Base-by-base conservation (phyloP, 2,329 filamentous ascomycete species). In the Neofusicoccum ribis region DNA sequence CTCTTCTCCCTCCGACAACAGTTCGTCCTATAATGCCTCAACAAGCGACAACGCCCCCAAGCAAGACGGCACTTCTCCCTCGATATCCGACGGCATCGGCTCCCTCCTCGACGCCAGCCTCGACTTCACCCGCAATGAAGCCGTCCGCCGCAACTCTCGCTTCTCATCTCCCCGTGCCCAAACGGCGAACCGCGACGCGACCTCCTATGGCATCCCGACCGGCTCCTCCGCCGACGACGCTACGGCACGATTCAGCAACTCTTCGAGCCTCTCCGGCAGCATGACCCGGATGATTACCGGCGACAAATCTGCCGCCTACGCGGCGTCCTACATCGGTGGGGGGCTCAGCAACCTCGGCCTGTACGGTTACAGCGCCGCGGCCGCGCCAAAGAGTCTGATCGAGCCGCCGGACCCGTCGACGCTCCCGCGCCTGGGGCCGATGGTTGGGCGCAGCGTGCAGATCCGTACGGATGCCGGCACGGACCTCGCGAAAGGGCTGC, bases 401-500 rank as follows among this genome's bases (percentile, higher is more conserved):
- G 52, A 39, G 63, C 63, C 63, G 34, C 63, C 63, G 20, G 46
- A 61, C 17, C 39, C 54, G 31, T 41, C 49, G 15, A 70, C 71
- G 5, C 68, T 77, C 31, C 49, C 64, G 51, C 72, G 72, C 27
- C 68, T 78, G 27, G 70, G 72, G 12, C 71, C 75, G 5, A 70
- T 65, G 14, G 65, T 74, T 5, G 78, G 78, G n/a, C 69, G 76
- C 58, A 76, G 72, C 6, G 67, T 79, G 11, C 63, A 69, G 8
- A 72, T 80, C 54, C 34, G 43, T n/a, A 8, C 37, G 9, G 34
- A 54, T n/a, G n/a, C 41, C 14, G 41, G 41, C 4, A n/a, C 46
- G 34, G 64, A 64, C 52, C 36, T 84, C n/a, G 82, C 79, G 4
- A 69, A 78, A 39, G 83, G 82, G 0, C 80, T 86, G 68, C 72